Percentiles rank a stretch among this genome's conserved stretches.
phyloP scores from a whole-genome alignment of 2,329 filamentous ascomycete species.

The Stemphylium beticola region DNA sequence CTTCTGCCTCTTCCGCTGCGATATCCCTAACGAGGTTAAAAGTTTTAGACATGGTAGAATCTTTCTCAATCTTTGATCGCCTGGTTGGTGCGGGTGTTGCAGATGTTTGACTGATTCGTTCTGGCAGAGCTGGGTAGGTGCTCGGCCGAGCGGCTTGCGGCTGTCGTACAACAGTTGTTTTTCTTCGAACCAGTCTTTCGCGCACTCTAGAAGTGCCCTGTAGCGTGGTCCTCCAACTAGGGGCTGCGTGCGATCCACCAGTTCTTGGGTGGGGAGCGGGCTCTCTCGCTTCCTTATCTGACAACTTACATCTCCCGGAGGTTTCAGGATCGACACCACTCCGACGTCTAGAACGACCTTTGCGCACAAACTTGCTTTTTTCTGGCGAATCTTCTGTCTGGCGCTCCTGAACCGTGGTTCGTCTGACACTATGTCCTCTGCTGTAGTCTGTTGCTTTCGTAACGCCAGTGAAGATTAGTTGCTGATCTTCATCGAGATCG shows the following conservation, averaged over 20 bases:
- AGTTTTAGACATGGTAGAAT: not conserved
- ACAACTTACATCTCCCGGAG: not conserved
- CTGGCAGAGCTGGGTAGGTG: not conserved
- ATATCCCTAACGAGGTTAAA: not conserved
- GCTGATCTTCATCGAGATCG: conserved; percentile 1
- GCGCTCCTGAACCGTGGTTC: not conserved
- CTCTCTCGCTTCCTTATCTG: not conserved
- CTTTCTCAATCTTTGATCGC: not conserved
- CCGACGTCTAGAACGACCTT: not conserved
- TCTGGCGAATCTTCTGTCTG: not conserved
- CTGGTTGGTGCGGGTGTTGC: not conserved
- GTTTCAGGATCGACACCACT: not conserved
- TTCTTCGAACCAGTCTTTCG: not conserved
- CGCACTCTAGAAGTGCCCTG: not conserved
- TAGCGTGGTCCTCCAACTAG: not conserved
- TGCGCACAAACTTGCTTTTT: not conserved
- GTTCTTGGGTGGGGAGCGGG: not conserved
- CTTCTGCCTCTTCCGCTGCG: not conserved
- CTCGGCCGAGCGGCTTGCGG: not conserved
- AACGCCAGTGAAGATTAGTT: not conserved
- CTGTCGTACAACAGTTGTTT: not conserved
- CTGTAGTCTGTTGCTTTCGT: not conserved
- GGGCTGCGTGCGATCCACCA: not conserved
- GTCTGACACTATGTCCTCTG: not conserved
- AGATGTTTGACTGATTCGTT: not conserved